Evolutionary conservation across 495 filamentous ascomycete species (phyloP).

Genomic region (Penicillium flavigenum): DNA sequence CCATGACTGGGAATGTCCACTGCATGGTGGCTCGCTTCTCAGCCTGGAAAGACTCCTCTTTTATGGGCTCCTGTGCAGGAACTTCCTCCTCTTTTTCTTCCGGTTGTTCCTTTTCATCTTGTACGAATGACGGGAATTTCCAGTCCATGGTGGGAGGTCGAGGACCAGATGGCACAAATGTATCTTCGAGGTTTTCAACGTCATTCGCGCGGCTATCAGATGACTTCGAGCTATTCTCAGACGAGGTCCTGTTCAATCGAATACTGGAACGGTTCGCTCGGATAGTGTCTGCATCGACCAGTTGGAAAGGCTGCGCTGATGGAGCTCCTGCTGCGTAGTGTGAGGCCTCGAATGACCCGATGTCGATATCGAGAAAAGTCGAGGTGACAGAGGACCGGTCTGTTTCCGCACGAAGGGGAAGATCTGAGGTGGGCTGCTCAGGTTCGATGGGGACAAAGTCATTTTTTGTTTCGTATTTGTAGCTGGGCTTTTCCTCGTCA

Average conservation of each 20-base stretch:
- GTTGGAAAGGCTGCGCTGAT: conserved; percentile 46
- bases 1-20: conserved; percentile 52
- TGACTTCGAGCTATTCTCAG: conserved; percentile 36
- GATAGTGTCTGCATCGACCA: conserved; percentile 52
- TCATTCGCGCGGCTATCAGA: conserved; percentile 32
- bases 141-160: conserved; percentile 52
- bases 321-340: conserved; percentile 49
- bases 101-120: conserved; percentile 26
- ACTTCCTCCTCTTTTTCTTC: conserved; percentile 19
- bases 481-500: conserved; percentile 46
- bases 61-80: conserved; percentile 17
- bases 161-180: conserved; percentile 38
- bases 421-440: conserved; percentile 39
- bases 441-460: conserved; percentile 46
- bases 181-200: conserved; percentile 27
- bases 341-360: conserved; percentile 48
- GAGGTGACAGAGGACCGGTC: conserved; percentile 50
- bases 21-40: conserved; percentile 43
- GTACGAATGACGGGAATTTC: conserved; percentile 45
- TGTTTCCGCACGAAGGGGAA: conserved; percentile 51
- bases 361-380: conserved; percentile 50
- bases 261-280: conserved; percentile 48
- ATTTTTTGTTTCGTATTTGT: conserved; percentile 49
- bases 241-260: conserved; percentile 37
- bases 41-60: conserved; percentile 22